These are phyloP conservation scores for Sabuloglossum arenarium DNA, from an alignment of 495 filamentous ascomycete genomes.

Conservation along the genomic window DNA sequence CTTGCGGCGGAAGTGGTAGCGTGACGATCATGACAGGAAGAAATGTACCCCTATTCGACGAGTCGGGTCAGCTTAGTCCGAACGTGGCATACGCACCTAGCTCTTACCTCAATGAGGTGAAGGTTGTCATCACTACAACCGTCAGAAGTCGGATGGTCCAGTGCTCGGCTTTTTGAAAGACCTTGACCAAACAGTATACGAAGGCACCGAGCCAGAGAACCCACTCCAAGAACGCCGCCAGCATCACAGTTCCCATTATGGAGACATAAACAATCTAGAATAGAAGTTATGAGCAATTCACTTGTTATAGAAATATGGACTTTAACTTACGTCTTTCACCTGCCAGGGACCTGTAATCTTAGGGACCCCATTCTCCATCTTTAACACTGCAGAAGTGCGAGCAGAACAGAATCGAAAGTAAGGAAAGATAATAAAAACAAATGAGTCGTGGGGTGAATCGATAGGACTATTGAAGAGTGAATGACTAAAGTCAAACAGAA, in stretches of 20 bases:
- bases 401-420: background rate
- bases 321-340: slow-evolving; percentile 37
- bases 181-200: slow-evolving; percentile 75
- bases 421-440: background rate
- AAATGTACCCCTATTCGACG: slow-evolving; percentile 48
- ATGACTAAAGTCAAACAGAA: background rate
- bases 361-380: slow-evolving; percentile 1
- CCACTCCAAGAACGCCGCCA: slow-evolving; percentile 82
- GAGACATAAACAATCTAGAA: slow-evolving; percentile 57
- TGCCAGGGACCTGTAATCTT: slow-evolving; percentile 30
- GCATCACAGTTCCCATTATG: slow-evolving; percentile 64
- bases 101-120: slow-evolving; percentile 51
- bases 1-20: slow-evolving; percentile 54
- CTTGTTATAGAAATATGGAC: background rate
- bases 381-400: background rate
- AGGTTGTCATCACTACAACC: slow-evolving; percentile 49
- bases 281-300: background rate
- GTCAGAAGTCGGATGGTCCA: slow-evolving; percentile 63
- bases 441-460: background rate
- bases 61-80: background rate
- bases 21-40: slow-evolving; percentile 91
- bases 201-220: slow-evolving; percentile 85
- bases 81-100: background rate
- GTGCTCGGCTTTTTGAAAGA: slow-evolving; percentile 75
- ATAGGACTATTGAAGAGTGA: background rate